Conservation (phyloP, 495 filamentous ascomycete species). For the Amorphotheca resinae region DNA sequence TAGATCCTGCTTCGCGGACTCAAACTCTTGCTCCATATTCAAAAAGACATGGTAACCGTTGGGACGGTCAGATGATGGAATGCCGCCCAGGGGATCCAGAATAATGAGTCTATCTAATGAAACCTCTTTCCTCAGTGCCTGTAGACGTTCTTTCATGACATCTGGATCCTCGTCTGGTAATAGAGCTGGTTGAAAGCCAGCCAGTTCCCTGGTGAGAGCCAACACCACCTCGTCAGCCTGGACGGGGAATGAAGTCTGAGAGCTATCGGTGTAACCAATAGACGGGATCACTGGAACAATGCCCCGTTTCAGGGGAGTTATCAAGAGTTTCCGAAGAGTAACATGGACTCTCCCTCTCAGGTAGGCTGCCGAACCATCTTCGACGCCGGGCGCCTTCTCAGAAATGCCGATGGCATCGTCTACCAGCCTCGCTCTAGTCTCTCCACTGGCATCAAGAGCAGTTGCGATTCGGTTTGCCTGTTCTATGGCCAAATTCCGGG, state of each 20-base stretch:
- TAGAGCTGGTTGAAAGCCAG: constrained; percentile 27
- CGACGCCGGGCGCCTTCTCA: constrained; percentile 3
- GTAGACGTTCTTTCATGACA: constrained; percentile 31
- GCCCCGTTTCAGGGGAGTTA: constrained; percentile 58
- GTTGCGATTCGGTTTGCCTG: constrained; percentile 64
- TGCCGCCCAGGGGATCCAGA: constrained; percentile 78
- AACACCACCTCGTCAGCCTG: constrained; percentile 56
- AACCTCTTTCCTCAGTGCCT: constrained; percentile 38
- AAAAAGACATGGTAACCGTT: constrained; percentile 77
- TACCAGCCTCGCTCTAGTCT: constrained; percentile 53
- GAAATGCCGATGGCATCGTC: constrained; percentile 47
- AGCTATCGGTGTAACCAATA: constrained; percentile 51
- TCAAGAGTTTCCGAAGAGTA: constrained; percentile 46
- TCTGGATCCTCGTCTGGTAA: constrained; percentile 32
- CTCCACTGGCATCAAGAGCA: constrained; percentile 56
- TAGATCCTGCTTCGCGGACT: constrained; percentile 51
- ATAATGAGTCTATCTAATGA: constrained; percentile 78
- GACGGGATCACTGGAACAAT: constrained; percentile 68
- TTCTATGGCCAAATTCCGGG: constrained; percentile 34
- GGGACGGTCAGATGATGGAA: constrained; percentile 54
- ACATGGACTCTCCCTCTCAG: constrained; percentile 25
- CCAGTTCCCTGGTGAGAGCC: constrained; percentile 60
- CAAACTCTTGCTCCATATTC: constrained; percentile 87
- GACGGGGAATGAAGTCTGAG: constrained; percentile 40
- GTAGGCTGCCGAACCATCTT: not conserved